phyloP scores from a whole-genome alignment of 257 asterid genomes.

The Salvia splendens region DNA sequence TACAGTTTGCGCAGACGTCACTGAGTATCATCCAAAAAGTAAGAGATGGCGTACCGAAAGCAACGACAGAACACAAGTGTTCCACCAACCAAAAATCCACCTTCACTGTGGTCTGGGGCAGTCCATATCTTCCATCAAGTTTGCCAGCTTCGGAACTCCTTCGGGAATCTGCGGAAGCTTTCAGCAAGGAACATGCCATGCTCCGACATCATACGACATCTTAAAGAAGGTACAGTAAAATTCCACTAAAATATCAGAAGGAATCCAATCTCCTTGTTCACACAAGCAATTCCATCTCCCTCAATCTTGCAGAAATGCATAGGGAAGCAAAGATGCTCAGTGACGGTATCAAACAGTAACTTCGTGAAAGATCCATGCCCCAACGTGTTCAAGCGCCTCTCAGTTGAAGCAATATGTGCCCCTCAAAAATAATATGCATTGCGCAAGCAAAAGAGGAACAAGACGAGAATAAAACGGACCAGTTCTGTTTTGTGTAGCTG shows the following conservation, averaged over 20 bases:
- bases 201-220: constrained; percentile 62
- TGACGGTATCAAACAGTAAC: constrained; percentile 65
- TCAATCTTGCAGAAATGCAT: constrained; percentile 64
- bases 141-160: constrained; percentile 96
- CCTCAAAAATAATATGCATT: constrained; percentile 35
- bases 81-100: constrained; percentile 68
- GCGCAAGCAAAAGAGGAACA: constrained; percentile 21
- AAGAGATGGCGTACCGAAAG: constrained; percentile 72
- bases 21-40: constrained; percentile 80
- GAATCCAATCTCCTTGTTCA: background rate
- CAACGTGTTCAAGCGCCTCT: constrained; percentile 61
- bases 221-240: constrained; percentile 61
- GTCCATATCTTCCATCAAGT: constrained; percentile 78
- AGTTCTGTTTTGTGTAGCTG: background rate
- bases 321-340: constrained; percentile 73
- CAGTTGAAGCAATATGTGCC: constrained; percentile 81
- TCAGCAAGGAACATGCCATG: constrained; percentile 88
- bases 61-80: constrained; percentile 55
- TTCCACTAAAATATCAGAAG: background rate
- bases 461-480: constrained; percentile 5
- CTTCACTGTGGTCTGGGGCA: constrained; percentile 69
- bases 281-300: background rate
- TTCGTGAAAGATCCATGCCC: constrained; percentile 89
- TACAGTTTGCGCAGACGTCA: constrained; percentile 72
- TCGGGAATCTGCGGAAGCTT: constrained; percentile 86